phyloP scores from a whole-genome alignment of 768 basidiomycete species.

The Sarcodon aspratus region DNA sequence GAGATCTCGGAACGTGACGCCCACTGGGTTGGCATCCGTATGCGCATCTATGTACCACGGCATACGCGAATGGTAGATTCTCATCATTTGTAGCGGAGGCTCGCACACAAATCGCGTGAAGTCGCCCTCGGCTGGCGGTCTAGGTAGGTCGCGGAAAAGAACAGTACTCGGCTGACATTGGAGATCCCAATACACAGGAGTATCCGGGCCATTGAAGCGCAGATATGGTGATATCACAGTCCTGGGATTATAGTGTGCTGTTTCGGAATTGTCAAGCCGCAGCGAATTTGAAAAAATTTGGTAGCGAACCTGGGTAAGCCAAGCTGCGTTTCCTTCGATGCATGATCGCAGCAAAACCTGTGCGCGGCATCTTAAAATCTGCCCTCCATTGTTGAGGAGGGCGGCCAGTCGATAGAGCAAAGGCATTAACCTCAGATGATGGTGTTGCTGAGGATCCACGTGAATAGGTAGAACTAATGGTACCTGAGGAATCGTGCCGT shows the following conservation, averaged over 20 bases:
- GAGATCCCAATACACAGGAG: conserved; percentile 38
- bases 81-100: conserved; percentile 38
- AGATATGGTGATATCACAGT: conserved; percentile 15
- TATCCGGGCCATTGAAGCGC: conserved; percentile 15
- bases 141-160: conserved; percentile 32
- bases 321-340: conserved; percentile 1
- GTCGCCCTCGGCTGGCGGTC: conserved; percentile 34
- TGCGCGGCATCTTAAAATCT: conserved; percentile 18
- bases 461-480: not conserved
- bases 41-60: conserved; percentile 62
- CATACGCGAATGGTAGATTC: conserved; percentile 41
- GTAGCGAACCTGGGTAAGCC: conserved; percentile 1
- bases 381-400: conserved; percentile 20
- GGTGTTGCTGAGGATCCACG: not conserved
- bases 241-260: conserved; percentile 6
- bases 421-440: not conserved
- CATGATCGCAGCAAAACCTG: not conserved
- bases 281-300: not conserved
- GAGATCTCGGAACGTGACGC: conserved; percentile 50
- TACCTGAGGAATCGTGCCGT: not conserved
- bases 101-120: conserved; percentile 41
- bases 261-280: not conserved
- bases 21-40: conserved; percentile 28
- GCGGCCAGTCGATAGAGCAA: conserved; percentile 1
- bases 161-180: conserved; percentile 28